Evolutionary conservation across 139 green algal species (phyloP).

Genomic region (Auxenochlorella protothecoides): DNA sequence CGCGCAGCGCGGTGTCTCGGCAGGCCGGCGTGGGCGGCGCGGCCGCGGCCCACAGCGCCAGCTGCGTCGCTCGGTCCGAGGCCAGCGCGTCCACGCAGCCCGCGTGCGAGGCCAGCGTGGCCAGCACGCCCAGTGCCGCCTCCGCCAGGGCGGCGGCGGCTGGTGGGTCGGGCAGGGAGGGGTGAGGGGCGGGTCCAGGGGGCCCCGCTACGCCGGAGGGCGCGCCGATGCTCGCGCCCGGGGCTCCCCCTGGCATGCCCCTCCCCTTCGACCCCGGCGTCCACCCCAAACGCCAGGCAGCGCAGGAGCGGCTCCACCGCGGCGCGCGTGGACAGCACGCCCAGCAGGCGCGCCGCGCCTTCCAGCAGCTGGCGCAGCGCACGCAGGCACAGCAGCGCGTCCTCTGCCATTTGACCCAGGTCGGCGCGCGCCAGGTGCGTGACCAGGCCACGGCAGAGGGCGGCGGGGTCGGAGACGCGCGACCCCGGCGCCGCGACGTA

Average conservation of each 20-base stretch:
- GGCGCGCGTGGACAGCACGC: conserved; percentile 48
- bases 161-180: background rate
- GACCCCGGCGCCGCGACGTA: conserved; percentile 60
- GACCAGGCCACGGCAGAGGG: conserved; percentile 67
- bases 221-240: too few relatives aligned
- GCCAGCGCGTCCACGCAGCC: conserved; percentile 55
- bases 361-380: conserved; percentile 50
- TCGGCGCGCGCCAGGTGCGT: conserved; percentile 17
- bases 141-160: conserved; percentile 6
- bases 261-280: too few relatives aligned
- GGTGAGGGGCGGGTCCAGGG: background rate
- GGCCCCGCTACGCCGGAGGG: background rate
- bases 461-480: conserved; percentile 38
- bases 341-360: conserved; percentile 49
- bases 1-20: conserved; percentile 32
- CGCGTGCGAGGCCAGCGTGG: conserved; percentile 40
- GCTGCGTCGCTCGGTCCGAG: conserved; percentile 32
- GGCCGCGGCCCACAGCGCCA: conserved; percentile 51
- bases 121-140: conserved; percentile 42
- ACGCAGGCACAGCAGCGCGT: conserved; percentile 11
- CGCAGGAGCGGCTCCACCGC: conserved; percentile 62
- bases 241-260: too few relatives aligned
- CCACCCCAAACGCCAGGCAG: conserved; percentile 29
- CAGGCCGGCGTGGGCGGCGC: conserved; percentile 23
- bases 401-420: background rate